Evolutionary conservation across 371 early-diverging fungal species (phyloP), one percentile per base, ranked within the genome.

Genomic region (Gilbertella persicaria): DNA sequence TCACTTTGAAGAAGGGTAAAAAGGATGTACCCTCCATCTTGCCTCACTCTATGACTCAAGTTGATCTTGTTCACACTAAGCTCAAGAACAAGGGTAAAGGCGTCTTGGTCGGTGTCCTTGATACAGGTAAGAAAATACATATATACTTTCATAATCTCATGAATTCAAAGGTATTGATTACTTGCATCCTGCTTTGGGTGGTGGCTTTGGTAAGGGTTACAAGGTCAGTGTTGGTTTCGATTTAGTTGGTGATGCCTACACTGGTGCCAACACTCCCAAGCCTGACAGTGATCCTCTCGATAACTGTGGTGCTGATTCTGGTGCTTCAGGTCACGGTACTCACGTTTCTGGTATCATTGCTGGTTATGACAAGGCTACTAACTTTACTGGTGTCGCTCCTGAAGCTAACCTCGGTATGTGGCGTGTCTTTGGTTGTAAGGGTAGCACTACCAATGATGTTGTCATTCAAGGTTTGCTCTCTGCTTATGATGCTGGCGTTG

Each of bases 141-240:
- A 0, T 12, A n/a, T n/a, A n/a, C n/a, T n/a, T n/a, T n/a, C n/a
- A n/a, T n/a, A n/a, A n/a, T n/a, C n/a, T n/a, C n/a, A n/a, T n/a
- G n/a, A n/a, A n/a, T 35, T 19, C 17, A 30, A 30, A 58, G 84
- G 90, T 41, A 58, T 85, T 25, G 82, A 85, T 43, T 85, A 80
- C 58, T 61, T 52, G 45, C 92, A 90, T 50, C 88, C 89, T 26
- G 88, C 88, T 12, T 65, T 91, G 17, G 89, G 87, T 26, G 85
- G 87, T 7, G 76, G 87, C 45, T 86, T 85, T 45, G 89, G 89
- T 14, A 54, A 62, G 42, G 68, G 70, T 17, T 77, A 60, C 63
- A 84, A 83, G 51, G 80, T 88, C 12, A 64, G 61, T 4, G 75
- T 66, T 29, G 89, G 87, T 24, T 67, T 70, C 25, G 88, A 89